Conservation (phyloP, 139 green algal genomes). For the Chlamydomonas applanata region DNA sequence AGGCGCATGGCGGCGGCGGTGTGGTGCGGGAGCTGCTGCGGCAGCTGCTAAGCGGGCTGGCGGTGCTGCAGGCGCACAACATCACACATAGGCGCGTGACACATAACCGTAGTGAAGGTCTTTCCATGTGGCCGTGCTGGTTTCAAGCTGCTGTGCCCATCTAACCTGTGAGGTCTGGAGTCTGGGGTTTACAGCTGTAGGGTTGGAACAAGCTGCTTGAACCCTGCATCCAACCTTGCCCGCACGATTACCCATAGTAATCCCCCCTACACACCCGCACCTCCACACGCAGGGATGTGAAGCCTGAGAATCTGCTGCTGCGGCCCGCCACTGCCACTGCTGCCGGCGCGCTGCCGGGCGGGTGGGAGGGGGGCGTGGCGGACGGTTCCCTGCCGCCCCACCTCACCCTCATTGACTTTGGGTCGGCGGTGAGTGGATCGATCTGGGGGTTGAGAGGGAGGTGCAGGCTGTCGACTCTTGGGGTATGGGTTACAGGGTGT, state of each 20-base stretch:
- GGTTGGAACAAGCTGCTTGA: too few species aligned
- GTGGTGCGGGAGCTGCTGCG: constrained; percentile 46
- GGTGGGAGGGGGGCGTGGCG: background rate
- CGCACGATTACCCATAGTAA: too few species aligned
- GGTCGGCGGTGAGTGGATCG: constrained; percentile 45
- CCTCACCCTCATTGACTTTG: constrained; percentile 77
- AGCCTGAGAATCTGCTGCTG: constrained; percentile 76
- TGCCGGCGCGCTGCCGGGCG: background rate
- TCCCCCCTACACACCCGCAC: too few species aligned
- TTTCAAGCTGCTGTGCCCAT: too few species aligned
- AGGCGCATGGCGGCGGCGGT: constrained; percentile 4
- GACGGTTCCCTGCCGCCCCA: background rate
- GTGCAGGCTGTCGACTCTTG: background rate
- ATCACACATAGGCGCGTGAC: constrained; percentile 49
- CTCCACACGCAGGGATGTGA: constrained; percentile 42
- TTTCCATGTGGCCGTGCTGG: too few species aligned
- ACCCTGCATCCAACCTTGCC: too few species aligned
- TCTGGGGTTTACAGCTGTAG: too few species aligned
- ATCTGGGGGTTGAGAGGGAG: background rate
- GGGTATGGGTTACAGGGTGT: background rate
- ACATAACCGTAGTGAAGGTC: too few species aligned
- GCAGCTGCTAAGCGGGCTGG: constrained; percentile 58
- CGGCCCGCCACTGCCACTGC: background rate
- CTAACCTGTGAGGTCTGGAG: too few species aligned
- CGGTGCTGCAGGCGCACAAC: constrained; percentile 62